Evolutionary conservation across 345 rosid species (phyloP).

Genomic region (Hibiscus syriacus): DNA sequence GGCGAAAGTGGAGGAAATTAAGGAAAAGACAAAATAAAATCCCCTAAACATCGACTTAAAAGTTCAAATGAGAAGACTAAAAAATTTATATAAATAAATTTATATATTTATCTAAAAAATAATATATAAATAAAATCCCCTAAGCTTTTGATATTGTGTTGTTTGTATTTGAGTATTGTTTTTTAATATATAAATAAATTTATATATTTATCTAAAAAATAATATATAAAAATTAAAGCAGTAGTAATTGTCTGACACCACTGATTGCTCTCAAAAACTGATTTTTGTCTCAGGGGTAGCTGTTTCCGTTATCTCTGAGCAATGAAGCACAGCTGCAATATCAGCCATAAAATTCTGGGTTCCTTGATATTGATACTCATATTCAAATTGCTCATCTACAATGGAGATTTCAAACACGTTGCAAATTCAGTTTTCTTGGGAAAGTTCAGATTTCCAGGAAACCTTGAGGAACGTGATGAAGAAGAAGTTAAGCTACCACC

Average conservation of each 20-base stretch:
- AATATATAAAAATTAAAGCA: too few relatives aligned
- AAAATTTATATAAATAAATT: too few relatives aligned
- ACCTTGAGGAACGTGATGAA: background rate
- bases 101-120: too few relatives aligned
- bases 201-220: too few relatives aligned
- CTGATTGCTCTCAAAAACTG: background rate
- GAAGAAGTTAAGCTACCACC: background rate
- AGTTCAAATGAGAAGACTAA: too few relatives aligned
- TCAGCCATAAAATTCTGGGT: slow-evolving; percentile 4
- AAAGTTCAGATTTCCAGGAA: background rate
- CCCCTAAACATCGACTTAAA: background rate
- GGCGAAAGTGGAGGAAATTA: too few relatives aligned
- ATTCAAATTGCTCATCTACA: slow-evolving; percentile 40
- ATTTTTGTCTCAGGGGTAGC: background rate
- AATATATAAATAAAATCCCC: too few relatives aligned
- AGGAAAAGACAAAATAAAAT: too few relatives aligned
- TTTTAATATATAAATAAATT: too few relatives aligned
- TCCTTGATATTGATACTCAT: slow-evolving; percentile 30
- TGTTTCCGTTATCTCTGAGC: background rate
- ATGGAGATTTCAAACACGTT: slow-evolving; percentile 18
- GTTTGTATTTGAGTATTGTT: too few relatives aligned
- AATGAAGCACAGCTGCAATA: slow-evolving; percentile 4
- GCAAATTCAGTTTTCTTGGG: background rate
- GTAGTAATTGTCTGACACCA: too few relatives aligned
- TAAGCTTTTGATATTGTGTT: too few relatives aligned